phyloP scores from a whole-genome alignment of 441 rosid genomes.

The Populus trichocarpa region DNA sequence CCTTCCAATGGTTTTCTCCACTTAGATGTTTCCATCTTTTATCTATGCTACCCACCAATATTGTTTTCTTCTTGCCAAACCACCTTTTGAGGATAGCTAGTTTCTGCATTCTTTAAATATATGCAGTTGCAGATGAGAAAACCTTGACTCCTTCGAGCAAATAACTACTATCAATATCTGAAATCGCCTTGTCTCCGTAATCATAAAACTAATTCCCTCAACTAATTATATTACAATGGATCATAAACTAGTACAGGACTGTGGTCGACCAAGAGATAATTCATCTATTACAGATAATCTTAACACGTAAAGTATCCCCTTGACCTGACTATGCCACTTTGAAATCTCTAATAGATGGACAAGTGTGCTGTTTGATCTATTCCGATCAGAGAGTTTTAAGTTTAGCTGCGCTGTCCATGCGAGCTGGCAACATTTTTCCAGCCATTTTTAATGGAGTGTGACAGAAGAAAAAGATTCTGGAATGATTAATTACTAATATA shows the following conservation, averaged over 20 bases:
- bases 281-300: neutral
- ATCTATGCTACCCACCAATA: conserved; percentile 27
- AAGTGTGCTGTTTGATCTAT: neutral
- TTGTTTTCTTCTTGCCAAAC: neutral
- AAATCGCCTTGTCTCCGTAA: neutral
- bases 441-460: neutral
- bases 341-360: neutral
- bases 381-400: neutral
- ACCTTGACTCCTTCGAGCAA: neutral
- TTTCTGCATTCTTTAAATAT: neutral
- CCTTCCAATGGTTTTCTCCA: conserved; percentile 47
- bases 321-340: neutral
- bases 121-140: neutral
- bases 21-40: conserved; percentile 53
- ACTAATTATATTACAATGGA: neutral
- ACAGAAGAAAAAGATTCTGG: neutral
- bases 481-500: neutral
- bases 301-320: neutral
- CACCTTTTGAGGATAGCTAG: neutral
- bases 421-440: neutral
- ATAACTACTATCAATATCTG: neutral
- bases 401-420: neutral
- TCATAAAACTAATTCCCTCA: neutral
- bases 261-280: neutral
- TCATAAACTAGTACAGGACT: neutral